Evolutionary conservation across 305 asterid genomes (phyloP).

Genomic region (Rubia balearica): DNA sequence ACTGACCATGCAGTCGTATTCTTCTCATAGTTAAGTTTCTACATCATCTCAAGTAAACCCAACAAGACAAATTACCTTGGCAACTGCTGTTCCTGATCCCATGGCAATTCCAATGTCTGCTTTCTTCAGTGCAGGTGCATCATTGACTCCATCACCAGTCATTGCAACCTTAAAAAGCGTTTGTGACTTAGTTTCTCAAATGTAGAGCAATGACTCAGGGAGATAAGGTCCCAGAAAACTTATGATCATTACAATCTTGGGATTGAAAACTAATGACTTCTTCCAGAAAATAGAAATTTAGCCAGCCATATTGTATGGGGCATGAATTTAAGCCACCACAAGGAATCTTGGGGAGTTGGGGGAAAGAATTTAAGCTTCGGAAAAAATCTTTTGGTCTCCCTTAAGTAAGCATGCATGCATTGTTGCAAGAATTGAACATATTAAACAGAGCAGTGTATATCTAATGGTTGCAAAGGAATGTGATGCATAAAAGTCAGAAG

Average conservation of each 20-base stretch:
- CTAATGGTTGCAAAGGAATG: background rate
- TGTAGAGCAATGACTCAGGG: conserved; percentile 2
- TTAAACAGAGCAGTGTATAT: background rate
- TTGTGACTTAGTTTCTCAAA: conserved; percentile 1
- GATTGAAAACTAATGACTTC: background rate
- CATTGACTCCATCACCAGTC: conserved; percentile 99
- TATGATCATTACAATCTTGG: background rate
- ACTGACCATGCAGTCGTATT: background rate
- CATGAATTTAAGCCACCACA: background rate
- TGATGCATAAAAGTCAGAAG: background rate
- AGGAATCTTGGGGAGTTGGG: background rate
- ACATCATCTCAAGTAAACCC: conserved; percentile 8
- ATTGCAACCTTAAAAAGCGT: conserved; percentile 73
- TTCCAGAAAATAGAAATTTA: background rate
- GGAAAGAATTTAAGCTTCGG: background rate
- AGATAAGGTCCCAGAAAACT: background rate
- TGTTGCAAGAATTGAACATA: background rate
- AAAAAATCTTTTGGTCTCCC: background rate
- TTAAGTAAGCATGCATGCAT: background rate
- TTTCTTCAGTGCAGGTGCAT: conserved; percentile 98
- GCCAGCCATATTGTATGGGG: background rate
- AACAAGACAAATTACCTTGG: conserved; percentile 53
- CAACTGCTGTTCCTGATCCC: conserved; percentile 99
- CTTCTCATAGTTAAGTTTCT: background rate
- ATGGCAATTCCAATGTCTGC: conserved; percentile 98